phyloP scores from a whole-genome alignment of 2,329 filamentous ascomycete genomes.

The Alternaria burnsii region DNA sequence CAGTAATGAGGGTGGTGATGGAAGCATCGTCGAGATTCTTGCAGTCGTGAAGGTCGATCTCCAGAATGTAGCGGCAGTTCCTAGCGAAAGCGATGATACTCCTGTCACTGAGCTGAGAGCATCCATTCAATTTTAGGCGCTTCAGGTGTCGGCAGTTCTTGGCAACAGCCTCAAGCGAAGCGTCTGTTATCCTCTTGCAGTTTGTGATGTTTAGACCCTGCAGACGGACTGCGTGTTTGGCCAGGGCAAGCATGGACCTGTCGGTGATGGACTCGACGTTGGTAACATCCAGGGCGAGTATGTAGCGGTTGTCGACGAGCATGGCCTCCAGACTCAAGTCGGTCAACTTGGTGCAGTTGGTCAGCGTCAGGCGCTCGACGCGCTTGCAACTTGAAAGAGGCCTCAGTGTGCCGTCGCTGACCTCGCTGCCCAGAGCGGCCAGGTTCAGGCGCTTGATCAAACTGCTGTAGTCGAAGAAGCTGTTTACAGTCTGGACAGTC shows the following conservation, averaged over 20 bases:
- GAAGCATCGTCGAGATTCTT: conserved; percentile 81
- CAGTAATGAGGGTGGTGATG: conserved; percentile 79
- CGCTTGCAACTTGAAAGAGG: conserved; percentile 86
- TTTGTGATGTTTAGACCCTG: conserved; percentile 93
- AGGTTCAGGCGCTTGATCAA: conserved; percentile 93
- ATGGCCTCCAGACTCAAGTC: conserved; percentile 84
- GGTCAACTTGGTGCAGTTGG: conserved; percentile 84
- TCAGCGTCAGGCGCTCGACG: conserved; percentile 90
- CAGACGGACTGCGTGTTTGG: conserved; percentile 80
- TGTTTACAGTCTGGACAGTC: conserved; percentile 74
- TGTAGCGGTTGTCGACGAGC: conserved; percentile 77
- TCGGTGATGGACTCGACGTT: conserved; percentile 83
- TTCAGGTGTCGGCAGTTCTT: conserved; percentile 87
- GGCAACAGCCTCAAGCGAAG: conserved; percentile 82
- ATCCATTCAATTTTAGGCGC: conserved; percentile 94
- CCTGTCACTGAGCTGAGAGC: conserved; percentile 81
- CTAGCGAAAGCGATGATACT: conserved; percentile 86
- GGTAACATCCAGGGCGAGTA: conserved; percentile 91
- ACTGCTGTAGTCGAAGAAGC: conserved; percentile 87
- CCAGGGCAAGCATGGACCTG: conserved; percentile 77
- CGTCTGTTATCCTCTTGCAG: conserved; percentile 84
- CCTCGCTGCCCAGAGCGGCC: conserved; percentile 74
- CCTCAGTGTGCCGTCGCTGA: conserved; percentile 89
- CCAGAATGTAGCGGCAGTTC: conserved; percentile 90
- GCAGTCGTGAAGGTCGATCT: conserved; percentile 94